phyloP scores from a whole-genome alignment of 306 rosid species.

The Lathyrus sativus region DNA sequence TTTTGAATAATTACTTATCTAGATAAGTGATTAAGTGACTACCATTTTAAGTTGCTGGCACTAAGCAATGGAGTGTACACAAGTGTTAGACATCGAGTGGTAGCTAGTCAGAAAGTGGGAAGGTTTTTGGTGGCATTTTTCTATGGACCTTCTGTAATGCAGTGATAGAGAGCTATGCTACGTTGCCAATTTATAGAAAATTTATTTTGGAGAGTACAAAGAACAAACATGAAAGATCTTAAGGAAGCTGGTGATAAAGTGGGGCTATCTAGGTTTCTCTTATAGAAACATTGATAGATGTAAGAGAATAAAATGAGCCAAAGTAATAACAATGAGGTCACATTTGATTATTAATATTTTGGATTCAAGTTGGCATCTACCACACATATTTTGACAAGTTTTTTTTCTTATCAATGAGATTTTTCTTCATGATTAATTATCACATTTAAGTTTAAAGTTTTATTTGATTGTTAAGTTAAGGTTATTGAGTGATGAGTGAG shows the following conservation, averaged over 20 bases:
- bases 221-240: slow-evolving; percentile 57
- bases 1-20: not conserved
- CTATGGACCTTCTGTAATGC: slow-evolving; percentile 54
- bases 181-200: slow-evolving; percentile 47
- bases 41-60: slow-evolving; percentile 54
- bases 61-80: slow-evolving; percentile 69
- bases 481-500: not conserved
- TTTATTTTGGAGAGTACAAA: slow-evolving; percentile 61
- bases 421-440: not conserved
- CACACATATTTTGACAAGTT: not conserved
- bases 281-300: not conserved
- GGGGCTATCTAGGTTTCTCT: slow-evolving; percentile 70
- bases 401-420: not conserved
- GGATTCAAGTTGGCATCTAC: not conserved
- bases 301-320: not conserved
- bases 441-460: not conserved
- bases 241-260: slow-evolving; percentile 66
- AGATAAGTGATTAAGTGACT: not conserved
- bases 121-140: slow-evolving; percentile 76
- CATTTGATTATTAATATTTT: not conserved
- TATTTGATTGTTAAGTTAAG: not conserved
- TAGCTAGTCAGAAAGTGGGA: slow-evolving; percentile 46
- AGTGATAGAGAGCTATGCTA: slow-evolving; percentile 41
- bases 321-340: not conserved
- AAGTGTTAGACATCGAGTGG: slow-evolving; percentile 68